Evolutionary conservation across 1,284 basidiomycete genomes (phyloP), one percentile per base, ranked within the genome.

Genomic region (Heterobasidion occidentale): DNA sequence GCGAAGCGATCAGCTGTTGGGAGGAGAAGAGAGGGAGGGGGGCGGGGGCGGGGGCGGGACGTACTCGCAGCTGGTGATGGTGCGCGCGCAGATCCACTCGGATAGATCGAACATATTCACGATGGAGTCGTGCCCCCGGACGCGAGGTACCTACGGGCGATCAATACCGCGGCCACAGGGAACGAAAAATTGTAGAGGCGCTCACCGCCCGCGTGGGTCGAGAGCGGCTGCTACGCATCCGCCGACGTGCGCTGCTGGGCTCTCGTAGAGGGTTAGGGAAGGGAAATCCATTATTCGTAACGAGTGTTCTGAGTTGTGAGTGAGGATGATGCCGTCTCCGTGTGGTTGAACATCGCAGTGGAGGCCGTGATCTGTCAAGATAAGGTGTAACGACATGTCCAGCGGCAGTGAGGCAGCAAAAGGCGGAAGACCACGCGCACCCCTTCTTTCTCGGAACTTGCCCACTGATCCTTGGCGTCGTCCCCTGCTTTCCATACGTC

Each of bases 61-160:
- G 60, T 66, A 91, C 89, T 90, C 88, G 83, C 86, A 88, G 36
- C 79, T 76, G 19, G 84, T 81, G 58, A 91, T 87, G 8, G 86
- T 89, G 48, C 84, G 77, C 3, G 80, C 77, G 60, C 83, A 86
- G 58, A 90, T 86, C 87, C 86, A 90, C 57, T 90, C 86, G n/a
- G 74, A 73, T 55, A 84, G 64, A 65, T 90, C 88, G 64, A 90
- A 89, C 63, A 90, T 71, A 64, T 90, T 88, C 51, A 92, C 82
- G 58, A 91, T 90, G 2, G 87, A 88, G 65, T 91, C 89, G 55
- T 80, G 75, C 14, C 89, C 42, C 87, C 89, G 0, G 88, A 86
- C 2, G 86, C 86, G 36, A 91, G 75, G 62, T 90, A 90, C 59
- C 46, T 48, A 6, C 4, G 5, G 15, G n/a, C 11, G 8, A 1